phyloP scores from a whole-genome alignment of 2,329 filamentous ascomycete genomes.

The Elsinoe perseae region DNA sequence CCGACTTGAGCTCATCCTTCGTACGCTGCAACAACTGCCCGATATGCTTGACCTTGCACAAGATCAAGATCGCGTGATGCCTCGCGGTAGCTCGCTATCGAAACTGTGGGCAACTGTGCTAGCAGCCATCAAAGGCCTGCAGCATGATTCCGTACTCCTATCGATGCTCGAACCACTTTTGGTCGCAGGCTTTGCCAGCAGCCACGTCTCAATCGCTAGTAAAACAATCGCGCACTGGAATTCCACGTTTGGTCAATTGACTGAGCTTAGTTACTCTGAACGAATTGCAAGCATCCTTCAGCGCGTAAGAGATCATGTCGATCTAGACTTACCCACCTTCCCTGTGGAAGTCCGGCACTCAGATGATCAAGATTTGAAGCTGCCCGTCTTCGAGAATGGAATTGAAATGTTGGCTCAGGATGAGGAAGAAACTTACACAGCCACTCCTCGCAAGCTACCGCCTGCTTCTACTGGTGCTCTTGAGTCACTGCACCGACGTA shows the following conservation, averaged over 20 bases:
- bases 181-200: conserved; percentile 46
- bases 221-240: conserved; percentile 61
- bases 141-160: conserved; percentile 47
- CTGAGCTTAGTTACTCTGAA: conserved; percentile 56
- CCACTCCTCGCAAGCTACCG: conserved; percentile 17
- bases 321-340: conserved; percentile 45
- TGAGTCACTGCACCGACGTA: conserved; percentile 5
- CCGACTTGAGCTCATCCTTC: conserved; percentile 33
- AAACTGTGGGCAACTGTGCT: conserved; percentile 41
- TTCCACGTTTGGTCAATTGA: conserved; percentile 53
- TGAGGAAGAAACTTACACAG: conserved; percentile 13
- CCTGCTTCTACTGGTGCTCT: conserved; percentile 19
- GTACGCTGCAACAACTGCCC: neutral
- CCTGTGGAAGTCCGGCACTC: conserved; percentile 21
- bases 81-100: conserved; percentile 19
- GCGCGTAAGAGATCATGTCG: conserved; percentile 49
- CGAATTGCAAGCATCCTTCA: conserved; percentile 56
- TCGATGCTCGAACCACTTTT: conserved; percentile 46
- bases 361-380: neutral
- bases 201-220: conserved; percentile 44
- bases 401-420: conserved; percentile 16
- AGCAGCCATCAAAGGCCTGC: conserved; percentile 47
- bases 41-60: conserved; percentile 57
- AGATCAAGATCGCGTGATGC: conserved; percentile 40
- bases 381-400: conserved; percentile 25